A percentile compares a stretch with the other conserved stretches of the same genome.
phyloP scores from a whole-genome alignment of 495 filamentous ascomycete species.

The Neurospora sp. region DNA sequence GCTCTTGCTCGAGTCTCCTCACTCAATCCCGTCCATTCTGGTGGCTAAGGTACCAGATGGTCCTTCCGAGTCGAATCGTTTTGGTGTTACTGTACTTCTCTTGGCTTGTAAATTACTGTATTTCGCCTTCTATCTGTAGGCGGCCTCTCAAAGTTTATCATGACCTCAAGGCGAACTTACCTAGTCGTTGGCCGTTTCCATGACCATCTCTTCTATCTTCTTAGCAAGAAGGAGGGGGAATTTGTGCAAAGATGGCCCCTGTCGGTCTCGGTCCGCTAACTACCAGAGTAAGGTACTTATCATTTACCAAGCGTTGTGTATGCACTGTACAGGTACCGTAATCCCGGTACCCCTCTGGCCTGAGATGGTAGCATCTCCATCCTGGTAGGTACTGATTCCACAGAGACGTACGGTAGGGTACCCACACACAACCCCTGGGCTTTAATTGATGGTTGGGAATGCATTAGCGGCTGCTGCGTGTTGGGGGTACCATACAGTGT shows the following conservation, averaged over 20 bases:
- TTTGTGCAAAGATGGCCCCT: neutral
- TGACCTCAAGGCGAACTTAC: neutral
- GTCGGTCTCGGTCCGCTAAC: neutral
- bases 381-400: neutral
- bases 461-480: constrained; percentile 17
- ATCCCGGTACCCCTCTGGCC: neutral
- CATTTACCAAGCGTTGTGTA: neutral
- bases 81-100: neutral
- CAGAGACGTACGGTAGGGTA: neutral
- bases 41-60: neutral
- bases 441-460: constrained; percentile 13
- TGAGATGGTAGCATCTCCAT: neutral
- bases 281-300: neutral
- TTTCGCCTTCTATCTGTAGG: neutral
- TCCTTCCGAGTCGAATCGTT: neutral
- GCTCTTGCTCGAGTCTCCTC: neutral
- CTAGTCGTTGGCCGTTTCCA: neutral
- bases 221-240: neutral
- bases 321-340: neutral
- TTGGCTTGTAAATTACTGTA: neutral
- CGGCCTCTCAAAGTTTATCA: neutral
- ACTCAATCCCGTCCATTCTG: neutral
- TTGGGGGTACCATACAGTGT: constrained; percentile 2
- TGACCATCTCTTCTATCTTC: neutral
- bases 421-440: constrained; percentile 1